phyloP scores from a whole-genome alignment of 2,329 filamentous ascomycete species.

The Penicillium sclerotigenum region DNA sequence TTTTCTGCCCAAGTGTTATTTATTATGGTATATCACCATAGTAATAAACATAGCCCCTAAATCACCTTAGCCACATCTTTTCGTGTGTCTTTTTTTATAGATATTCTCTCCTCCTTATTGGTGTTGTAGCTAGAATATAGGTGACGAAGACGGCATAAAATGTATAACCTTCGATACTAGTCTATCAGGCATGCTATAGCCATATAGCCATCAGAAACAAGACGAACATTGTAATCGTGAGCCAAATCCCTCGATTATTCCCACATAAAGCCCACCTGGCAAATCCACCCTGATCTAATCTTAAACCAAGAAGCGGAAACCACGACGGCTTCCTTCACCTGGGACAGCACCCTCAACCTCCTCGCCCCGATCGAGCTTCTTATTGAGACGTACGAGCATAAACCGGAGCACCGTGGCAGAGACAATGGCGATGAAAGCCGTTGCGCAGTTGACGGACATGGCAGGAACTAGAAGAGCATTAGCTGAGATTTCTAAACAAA shows the following conservation, averaged over 20 bases:
- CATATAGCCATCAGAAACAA: neutral
- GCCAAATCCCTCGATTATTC: too few relatives aligned
- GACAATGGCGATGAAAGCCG: constrained; percentile 61
- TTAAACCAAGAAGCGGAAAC: constrained; percentile 65
- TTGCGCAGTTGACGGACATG: constrained; percentile 66
- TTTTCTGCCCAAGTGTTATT: too few relatives aligned
- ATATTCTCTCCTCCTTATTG: too few relatives aligned
- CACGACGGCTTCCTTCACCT: constrained; percentile 56
- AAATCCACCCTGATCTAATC: neutral
- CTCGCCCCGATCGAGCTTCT: constrained; percentile 65
- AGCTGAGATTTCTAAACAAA: constrained; percentile 22
- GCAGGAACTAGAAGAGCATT: constrained; percentile 48
- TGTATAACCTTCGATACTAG: too few relatives aligned
- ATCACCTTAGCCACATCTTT: too few relatives aligned
- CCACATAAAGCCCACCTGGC: neutral
- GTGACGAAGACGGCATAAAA: too few relatives aligned
- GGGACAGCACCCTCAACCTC: constrained; percentile 54
- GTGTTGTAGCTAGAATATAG: too few relatives aligned
- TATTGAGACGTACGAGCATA: constrained; percentile 64
- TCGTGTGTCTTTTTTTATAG: too few relatives aligned
- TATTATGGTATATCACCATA: too few relatives aligned
- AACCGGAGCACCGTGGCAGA: constrained; percentile 61
- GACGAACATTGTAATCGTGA: neutral
- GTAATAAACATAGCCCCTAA: too few relatives aligned
- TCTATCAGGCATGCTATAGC: neutral